Evolutionary conservation across 352 stramenopile species (phyloP).

Genomic region (Phytopythium aichiense): DNA sequence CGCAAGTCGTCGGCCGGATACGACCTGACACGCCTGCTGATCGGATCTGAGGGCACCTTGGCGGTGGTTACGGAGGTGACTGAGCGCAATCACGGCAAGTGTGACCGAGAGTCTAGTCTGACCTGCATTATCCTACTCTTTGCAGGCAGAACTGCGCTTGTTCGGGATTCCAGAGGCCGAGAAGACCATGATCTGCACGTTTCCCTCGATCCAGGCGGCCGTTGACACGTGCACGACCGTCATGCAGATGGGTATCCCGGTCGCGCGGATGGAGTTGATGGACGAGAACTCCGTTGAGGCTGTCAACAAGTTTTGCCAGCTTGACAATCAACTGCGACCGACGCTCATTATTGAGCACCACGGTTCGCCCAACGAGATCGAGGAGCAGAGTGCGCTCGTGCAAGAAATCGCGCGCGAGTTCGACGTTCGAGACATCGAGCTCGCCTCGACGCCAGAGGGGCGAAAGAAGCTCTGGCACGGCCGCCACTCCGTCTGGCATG

Average conservation of each 20-base stretch:
- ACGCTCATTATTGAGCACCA: conserved; percentile 95
- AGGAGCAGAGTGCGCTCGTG: conserved; percentile 80
- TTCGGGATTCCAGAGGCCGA: conserved; percentile 86
- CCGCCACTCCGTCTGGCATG: conserved; percentile 77
- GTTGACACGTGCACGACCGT: conserved; percentile 68
- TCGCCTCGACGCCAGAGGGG: conserved; percentile 53
- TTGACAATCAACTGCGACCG: conserved; percentile 65
- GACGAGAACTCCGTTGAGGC: conserved; percentile 60
- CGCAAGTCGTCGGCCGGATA: conserved; percentile 96
- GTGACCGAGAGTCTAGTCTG: not conserved
- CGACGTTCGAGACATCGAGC: conserved; percentile 65
- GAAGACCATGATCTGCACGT: conserved; percentile 90
- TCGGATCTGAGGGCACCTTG: conserved; percentile 94
- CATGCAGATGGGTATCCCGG: conserved; percentile 81
- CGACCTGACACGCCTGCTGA: conserved; percentile 92
- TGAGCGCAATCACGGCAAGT: not conserved
- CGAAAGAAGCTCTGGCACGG: conserved; percentile 74
- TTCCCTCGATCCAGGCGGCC: conserved; percentile 80
- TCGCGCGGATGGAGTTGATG: conserved; percentile 84
- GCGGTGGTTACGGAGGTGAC: conserved; percentile 91
- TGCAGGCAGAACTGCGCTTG: conserved; percentile 84
- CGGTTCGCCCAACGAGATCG: conserved; percentile 57
- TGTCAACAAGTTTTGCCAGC: conserved; percentile 76
- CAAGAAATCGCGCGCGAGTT: conserved; percentile 80
- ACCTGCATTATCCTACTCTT: not conserved